Base-by-base conservation (phyloP, 192 early-diverging fungal genomes). In the Coemansia sp. region DNA sequence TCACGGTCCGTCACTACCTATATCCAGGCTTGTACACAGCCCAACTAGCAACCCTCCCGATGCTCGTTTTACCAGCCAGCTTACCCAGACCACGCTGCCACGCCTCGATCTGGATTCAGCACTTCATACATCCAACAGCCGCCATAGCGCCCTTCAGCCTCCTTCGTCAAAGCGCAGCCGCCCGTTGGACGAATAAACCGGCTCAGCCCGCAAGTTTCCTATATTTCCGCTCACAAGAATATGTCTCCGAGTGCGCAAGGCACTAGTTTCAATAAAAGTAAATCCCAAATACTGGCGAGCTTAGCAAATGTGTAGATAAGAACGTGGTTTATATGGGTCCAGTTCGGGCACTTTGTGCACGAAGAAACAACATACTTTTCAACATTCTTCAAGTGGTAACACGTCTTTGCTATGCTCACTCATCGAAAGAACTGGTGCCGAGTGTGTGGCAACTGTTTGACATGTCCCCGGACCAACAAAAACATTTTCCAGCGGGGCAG, bases 401-500 rank as follows among this genome's bases (percentile, higher is more conserved):
- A n/a, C n/a, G n/a, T n/a, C n/a, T n/a, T n/a, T n/a, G 26, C 11
- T 4, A 70, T 75, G 73, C 42, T 69, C 11, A 64, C 53, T 5
- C 73, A 75, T 47, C 56, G 67, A 40, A 75, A 75, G 40, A 75
- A 75, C 41, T 75, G 73, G 73, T 75, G 73, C 27, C 66, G 73
- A 19, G 47, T 75, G 6, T 75, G 73, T 28, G 73, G 66, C 28
- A 55, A 44, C 7, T 75, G 73, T 19, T 58, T 75, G 15, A 64
- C 72, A 3, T 75, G 72, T 19, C 72, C 72, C 42, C 65, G 72
- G 20, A 61, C 66, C 12, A 53, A 23, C 5, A 57, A 41, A 11
- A 61, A 65, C 0, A 36, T 53, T 19, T 75, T 75, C 45, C 72
- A 68, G 32, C 53, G 54, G 19, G 72, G 72, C 17, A 34, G 27